A percentile compares a stretch with the other conserved stretches of the same genome.
Evolutionary conservation across 371 early-diverging fungal genomes (phyloP).

Genomic region (Vairimorpha necatrix): DNA sequence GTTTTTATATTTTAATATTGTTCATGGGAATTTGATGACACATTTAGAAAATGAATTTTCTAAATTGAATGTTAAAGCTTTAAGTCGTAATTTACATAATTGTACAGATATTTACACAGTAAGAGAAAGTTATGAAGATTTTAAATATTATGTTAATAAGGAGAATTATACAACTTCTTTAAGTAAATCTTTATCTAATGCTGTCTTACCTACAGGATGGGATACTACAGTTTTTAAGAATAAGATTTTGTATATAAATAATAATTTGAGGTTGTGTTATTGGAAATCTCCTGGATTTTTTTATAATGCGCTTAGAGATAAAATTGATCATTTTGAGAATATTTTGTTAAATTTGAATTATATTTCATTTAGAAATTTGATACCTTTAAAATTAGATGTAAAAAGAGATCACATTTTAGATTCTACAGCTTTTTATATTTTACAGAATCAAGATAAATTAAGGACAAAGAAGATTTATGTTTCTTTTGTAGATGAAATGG

Average conservation of each 20-base stretch:
- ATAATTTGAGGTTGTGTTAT: background rate
- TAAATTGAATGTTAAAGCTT: background rate
- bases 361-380: background rate
- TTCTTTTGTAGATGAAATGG: constrained; percentile 44
- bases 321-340: background rate
- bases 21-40: background rate
- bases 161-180: constrained; percentile 9
- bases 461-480: constrained; percentile 1
- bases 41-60: background rate
- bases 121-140: background rate
- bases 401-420: background rate
- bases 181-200: background rate
- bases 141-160: constrained; percentile 5
- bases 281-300: constrained; percentile 1
- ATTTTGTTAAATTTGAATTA: background rate
- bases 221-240: background rate
- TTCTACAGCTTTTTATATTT: background rate
- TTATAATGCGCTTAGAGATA: background rate
- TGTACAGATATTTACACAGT: background rate
- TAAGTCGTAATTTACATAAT: background rate
- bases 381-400: background rate
- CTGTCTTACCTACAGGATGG: background rate
- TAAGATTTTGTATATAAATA: background rate
- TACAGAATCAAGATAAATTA: background rate
- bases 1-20: background rate